A percentile compares a stretch with the other conserved stretches of the same genome.
phyloP scores from a whole-genome alignment of 1,139 yeast genomes.

The Yamadazyma songkhlaensis region DNA sequence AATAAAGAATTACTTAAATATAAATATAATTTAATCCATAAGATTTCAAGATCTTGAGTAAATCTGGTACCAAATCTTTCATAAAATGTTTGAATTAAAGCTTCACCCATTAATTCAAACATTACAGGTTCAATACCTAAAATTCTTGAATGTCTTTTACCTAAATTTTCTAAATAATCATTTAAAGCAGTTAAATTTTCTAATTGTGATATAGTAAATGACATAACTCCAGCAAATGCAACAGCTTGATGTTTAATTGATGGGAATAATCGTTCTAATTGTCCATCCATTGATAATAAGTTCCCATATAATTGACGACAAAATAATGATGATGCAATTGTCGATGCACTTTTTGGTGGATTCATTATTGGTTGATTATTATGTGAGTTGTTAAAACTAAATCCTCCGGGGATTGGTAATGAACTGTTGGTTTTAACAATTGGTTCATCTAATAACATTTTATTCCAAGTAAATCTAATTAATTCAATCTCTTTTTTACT shows the following conservation, averaged over 20 bases:
- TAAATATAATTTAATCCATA: conserved; percentile 69
- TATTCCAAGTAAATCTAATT: conserved; percentile 44
- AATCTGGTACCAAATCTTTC: conserved; percentile 57
- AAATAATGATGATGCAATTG: conserved; percentile 47
- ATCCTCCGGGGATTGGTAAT: conserved; percentile 32
- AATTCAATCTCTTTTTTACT: conserved; percentile 36
- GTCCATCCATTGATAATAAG: conserved; percentile 51
- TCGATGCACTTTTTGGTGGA: conserved; percentile 5
- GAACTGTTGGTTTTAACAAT: conserved; percentile 15
- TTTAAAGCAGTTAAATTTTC: conserved; percentile 46
- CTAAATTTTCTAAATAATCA: conserved; percentile 60
- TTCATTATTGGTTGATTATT: neutral
- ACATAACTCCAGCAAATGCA: conserved; percentile 76
- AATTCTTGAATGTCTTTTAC: conserved; percentile 74
- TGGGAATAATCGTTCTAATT: conserved; percentile 57
- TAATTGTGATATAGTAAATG: conserved; percentile 53
- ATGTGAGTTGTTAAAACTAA: conserved; percentile 6
- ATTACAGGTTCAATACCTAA: conserved; percentile 71
- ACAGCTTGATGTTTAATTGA: conserved; percentile 70
- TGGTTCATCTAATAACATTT: conserved; percentile 40
- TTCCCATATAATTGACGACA: conserved; percentile 64
- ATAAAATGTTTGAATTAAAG: conserved; percentile 68
- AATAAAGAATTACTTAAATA: conserved; percentile 64
- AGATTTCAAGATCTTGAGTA: conserved; percentile 52
- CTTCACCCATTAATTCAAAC: conserved; percentile 78